Conservation (phyloP, 305 asterid genomes). For the Solanum hybrid region DNA sequence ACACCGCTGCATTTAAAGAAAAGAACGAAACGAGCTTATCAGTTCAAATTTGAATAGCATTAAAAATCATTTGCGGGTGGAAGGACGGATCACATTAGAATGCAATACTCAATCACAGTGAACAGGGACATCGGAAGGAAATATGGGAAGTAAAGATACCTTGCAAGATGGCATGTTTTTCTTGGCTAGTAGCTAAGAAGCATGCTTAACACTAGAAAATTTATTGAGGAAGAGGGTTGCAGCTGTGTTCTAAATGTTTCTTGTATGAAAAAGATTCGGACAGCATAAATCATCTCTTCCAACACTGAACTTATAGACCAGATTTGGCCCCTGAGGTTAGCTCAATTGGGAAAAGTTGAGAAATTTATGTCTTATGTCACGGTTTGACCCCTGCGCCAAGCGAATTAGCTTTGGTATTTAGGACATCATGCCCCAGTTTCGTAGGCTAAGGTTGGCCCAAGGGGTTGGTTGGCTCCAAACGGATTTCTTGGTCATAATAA, state of each 20-base stretch:
- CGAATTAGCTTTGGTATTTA: background rate
- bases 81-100: background rate
- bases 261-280: background rate
- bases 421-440: background rate
- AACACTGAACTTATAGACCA: too few relatives aligned
- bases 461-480: background rate
- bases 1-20: background rate
- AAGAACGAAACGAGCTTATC: background rate
- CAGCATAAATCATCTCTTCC: background rate
- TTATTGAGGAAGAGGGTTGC: background rate
- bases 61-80: background rate
- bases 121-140: background rate
- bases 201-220: background rate
- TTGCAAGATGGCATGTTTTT: background rate
- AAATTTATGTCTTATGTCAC: background rate
- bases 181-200: background rate
- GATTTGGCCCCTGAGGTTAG: background rate
- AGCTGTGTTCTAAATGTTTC: background rate
- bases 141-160: background rate
- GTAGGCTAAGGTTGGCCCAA: background rate
- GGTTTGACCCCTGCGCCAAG: background rate
- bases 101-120: background rate
- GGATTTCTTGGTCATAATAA: background rate
- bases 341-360: background rate
- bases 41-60: background rate